Percentiles rank a stretch among this genome's conserved stretches.
Conservation (phyloP, 1,284 basidiomycete species). For the Abortiporus biennis region DNA sequence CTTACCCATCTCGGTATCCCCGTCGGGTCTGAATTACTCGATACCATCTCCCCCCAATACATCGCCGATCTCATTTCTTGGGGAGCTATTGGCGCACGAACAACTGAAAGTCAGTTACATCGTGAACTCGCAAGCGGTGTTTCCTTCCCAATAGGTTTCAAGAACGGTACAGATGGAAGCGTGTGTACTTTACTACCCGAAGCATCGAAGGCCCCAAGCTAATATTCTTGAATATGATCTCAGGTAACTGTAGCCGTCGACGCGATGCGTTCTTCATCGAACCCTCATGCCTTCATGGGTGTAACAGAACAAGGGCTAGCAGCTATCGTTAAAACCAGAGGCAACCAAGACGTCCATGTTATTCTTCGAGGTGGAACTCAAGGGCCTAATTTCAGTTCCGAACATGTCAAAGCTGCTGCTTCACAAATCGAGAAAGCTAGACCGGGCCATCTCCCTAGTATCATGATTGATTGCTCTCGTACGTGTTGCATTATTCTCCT, state of each 20-base stretch:
- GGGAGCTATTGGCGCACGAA: constrained; percentile 97
- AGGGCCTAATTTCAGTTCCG: constrained; percentile 81
- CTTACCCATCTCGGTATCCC: constrained; percentile 87
- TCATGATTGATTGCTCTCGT: constrained; percentile 87
- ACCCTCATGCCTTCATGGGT: constrained; percentile 97
- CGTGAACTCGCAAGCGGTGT: constrained; percentile 89
- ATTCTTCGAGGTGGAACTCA: constrained; percentile 88
- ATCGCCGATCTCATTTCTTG: constrained; percentile 83
- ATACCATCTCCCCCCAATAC: constrained; percentile 88
- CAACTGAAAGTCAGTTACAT: constrained; percentile 92
- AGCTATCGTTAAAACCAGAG: constrained; percentile 92
- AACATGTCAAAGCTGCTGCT: constrained; percentile 71
- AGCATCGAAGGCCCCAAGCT: background rate
- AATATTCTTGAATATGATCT: background rate
- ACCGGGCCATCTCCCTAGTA: constrained; percentile 50
- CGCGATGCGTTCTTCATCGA: constrained; percentile 89
- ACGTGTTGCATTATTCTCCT: constrained; percentile 23
- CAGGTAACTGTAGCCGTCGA: constrained; percentile 81
- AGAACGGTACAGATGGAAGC: constrained; percentile 96
- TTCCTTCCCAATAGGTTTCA: constrained; percentile 95
- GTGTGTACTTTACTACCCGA: constrained; percentile 32
- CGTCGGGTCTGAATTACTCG: constrained; percentile 92
- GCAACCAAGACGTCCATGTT: constrained; percentile 90
- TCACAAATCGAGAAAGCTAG: constrained; percentile 71
- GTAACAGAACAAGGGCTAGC: constrained; percentile 95